Percentiles rank a stretch among this genome's conserved stretches.
Conservation (phyloP, 208 protist species). For the Wallacemonas sp. region DNA sequence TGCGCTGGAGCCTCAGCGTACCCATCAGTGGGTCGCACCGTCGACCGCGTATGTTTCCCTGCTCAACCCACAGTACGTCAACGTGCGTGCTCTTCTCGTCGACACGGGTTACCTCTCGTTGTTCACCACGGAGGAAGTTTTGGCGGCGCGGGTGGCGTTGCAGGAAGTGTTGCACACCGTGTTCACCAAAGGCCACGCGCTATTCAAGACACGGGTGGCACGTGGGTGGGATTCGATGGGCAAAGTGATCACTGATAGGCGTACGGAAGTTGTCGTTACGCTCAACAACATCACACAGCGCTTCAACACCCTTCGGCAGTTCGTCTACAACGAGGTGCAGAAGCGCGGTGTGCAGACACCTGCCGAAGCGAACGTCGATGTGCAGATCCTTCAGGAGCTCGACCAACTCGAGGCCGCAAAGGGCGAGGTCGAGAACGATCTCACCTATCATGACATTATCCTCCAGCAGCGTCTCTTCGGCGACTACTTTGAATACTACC, state of each 20-base stretch:
- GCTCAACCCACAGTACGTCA: slow-evolving; percentile 37
- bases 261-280: slow-evolving; percentile 13
- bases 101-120: slow-evolving; percentile 57
- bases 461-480: slow-evolving; percentile 45
- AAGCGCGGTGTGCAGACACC: slow-evolving; percentile 22
- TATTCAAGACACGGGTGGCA: slow-evolving; percentile 32
- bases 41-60: slow-evolving; percentile 18
- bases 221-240: slow-evolving; percentile 64
- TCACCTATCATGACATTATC: slow-evolving; percentile 32
- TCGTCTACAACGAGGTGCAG: slow-evolving; percentile 29
- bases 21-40: background rate
- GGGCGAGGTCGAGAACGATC: slow-evolving; percentile 14
- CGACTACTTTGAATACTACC: slow-evolving; percentile 76
- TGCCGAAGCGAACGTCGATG: slow-evolving; percentile 36
- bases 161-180: slow-evolving; percentile 25
- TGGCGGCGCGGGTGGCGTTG: slow-evolving; percentile 21
- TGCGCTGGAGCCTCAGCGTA: background rate
- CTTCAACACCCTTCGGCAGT: slow-evolving; percentile 13
- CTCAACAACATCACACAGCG: slow-evolving; percentile 19
- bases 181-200: slow-evolving; percentile 29
- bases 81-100: slow-evolving; percentile 43
- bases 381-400: slow-evolving; percentile 29
- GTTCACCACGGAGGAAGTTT: slow-evolving; percentile 32
- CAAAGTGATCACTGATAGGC: slow-evolving; percentile 27
- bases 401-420: slow-evolving; percentile 15